These are phyloP conservation scores for Malus sieversii DNA, from an alignment of 306 rosid species.

Conservation along the genomic window DNA sequence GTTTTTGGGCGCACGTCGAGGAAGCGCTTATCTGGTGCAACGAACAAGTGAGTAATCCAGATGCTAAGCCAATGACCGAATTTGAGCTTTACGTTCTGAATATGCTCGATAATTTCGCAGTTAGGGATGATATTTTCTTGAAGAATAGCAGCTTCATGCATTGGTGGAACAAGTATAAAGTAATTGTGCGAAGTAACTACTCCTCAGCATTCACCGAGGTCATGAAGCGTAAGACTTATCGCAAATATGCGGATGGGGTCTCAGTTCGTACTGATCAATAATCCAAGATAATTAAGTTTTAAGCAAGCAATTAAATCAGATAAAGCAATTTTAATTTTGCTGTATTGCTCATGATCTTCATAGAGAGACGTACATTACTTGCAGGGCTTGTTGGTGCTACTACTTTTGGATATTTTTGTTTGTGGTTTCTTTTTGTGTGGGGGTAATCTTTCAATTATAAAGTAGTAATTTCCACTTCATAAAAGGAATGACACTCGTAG, in stretches of 20 bases:
- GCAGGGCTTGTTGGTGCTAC: no score
- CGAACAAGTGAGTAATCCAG: neutral
- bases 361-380: no score
- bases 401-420: no score
- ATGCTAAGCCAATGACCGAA: neutral
- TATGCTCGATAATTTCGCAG: constrained; percentile 25
- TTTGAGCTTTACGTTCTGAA: constrained; percentile 46
- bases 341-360: no score
- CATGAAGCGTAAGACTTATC: constrained; percentile 23
- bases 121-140: constrained; percentile 63
- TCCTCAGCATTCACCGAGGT: constrained; percentile 14
- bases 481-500: no score
- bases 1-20: constrained; percentile 74
- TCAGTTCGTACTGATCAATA: neutral
- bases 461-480: no score
- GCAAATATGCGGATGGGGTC: constrained; percentile 21
- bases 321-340: no score
- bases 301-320: no score
- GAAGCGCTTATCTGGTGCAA: constrained; percentile 37
- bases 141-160: constrained; percentile 42
- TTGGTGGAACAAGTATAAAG: constrained; percentile 52
- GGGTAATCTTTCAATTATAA: no score
- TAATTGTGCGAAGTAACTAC: constrained; percentile 1
- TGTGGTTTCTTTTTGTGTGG: no score
- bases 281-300: neutral